phyloP scores from a whole-genome alignment of 768 basidiomycete genomes.

The Podaxis pistillaris region DNA sequence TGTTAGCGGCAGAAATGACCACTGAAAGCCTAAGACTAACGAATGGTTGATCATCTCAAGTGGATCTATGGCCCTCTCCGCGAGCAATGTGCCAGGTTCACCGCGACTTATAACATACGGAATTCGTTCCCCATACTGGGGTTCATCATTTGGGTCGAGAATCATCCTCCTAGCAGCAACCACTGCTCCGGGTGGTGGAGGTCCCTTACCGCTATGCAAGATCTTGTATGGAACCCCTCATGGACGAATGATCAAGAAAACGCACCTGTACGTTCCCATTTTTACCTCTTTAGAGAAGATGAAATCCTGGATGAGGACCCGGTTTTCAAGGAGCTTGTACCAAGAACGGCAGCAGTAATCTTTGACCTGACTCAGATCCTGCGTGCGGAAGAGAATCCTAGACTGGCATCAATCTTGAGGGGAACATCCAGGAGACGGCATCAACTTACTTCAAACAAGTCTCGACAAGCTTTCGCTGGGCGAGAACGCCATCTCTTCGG shows the following conservation, averaged over 20 bases:
- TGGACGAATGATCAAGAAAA: neutral
- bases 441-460: slow-evolving; percentile 73
- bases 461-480: slow-evolving; percentile 92
- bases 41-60: slow-evolving; percentile 27
- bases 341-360: slow-evolving; percentile 83
- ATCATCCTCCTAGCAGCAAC: slow-evolving; percentile 78
- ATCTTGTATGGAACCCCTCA: neutral
- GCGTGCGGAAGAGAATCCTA: slow-evolving; percentile 87
- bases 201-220: slow-evolving; percentile 64
- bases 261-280: slow-evolving; percentile 89
- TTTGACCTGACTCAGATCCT: slow-evolving; percentile 88
- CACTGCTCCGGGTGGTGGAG: slow-evolving; percentile 89
- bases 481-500: slow-evolving; percentile 86
- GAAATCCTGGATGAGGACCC: slow-evolving; percentile 86
- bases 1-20: neutral
- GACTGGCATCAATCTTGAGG: neutral
- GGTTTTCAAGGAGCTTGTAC: slow-evolving; percentile 80
- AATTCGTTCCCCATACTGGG: slow-evolving; percentile 91
- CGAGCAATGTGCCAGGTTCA: slow-evolving; percentile 55
- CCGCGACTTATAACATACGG: slow-evolving; percentile 85
- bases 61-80: slow-evolving; percentile 30
- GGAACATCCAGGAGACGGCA: neutral
- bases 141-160: slow-evolving; percentile 76
- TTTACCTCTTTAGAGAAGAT: slow-evolving; percentile 92
- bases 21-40: slow-evolving; percentile 14